Evolutionary conservation across 306 rosid species (phyloP).

Genomic region (Potentilla sterilis): DNA sequence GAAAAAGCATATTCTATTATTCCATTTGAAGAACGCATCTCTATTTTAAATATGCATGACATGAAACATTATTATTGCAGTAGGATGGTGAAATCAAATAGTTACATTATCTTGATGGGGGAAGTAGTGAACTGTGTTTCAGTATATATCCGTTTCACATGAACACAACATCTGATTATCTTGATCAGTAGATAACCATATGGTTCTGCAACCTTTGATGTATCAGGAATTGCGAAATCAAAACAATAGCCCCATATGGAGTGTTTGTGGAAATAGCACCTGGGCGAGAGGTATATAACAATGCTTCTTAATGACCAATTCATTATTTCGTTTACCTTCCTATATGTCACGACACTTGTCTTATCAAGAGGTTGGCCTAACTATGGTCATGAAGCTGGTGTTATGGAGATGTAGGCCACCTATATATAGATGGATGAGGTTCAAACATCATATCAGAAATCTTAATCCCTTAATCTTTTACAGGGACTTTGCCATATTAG

Average conservation of each 20-base stretch:
- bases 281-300: conserved; percentile 74
- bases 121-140: background rate
- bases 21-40: background rate
- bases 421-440: too few species aligned
- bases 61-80: background rate
- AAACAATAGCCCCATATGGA: conserved; percentile 75
- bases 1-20: background rate
- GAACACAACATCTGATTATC: too few species aligned
- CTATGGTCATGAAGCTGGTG: background rate
- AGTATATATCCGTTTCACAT: background rate
- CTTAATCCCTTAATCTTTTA: conserved; percentile 31
- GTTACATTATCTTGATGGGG: background rate
- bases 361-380: background rate
- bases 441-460: conserved; percentile 6
- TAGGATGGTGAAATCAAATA: background rate
- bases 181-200: background rate
- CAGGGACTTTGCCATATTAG: conserved; percentile 99
- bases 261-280: conserved; percentile 94
- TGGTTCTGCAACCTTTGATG: conserved; percentile 6
- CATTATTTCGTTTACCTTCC: conserved; percentile 2
- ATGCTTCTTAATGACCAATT: conserved; percentile 19
- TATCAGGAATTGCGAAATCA: conserved; percentile 82
- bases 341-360: background rate
- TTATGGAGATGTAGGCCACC: background rate
- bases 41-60: background rate